Percentiles rank a stretch among this genome's conserved stretches.
phyloP scores from a whole-genome alignment of 129 eudicot species.

The Centaurea solstitialis region DNA sequence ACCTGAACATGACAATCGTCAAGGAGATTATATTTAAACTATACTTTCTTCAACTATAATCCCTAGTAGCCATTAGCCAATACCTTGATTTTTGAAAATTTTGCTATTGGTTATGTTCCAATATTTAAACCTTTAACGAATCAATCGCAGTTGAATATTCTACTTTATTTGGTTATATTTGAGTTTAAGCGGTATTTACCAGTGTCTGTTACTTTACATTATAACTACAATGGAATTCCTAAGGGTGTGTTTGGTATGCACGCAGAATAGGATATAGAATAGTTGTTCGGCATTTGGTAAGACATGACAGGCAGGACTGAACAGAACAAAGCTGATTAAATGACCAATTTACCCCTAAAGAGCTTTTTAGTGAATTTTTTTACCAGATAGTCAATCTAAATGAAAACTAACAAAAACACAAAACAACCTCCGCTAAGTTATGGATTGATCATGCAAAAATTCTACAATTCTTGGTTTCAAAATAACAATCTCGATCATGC shows the following conservation, averaged over 20 bases:
- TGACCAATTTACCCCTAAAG: too few species aligned
- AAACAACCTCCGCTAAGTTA: background rate
- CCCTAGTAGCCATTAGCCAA: background rate
- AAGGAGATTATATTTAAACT: background rate
- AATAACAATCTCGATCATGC: background rate
- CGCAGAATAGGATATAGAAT: too few species aligned
- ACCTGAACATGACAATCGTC: background rate
- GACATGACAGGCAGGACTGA: too few species aligned
- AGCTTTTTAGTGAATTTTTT: too few species aligned
- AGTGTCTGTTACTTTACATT: background rate
- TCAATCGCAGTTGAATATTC: background rate
- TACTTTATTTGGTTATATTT: background rate
- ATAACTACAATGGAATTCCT: too few species aligned
- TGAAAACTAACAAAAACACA: too few species aligned
- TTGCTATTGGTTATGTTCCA: background rate
- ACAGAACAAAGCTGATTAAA: too few species aligned
- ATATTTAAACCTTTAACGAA: background rate
- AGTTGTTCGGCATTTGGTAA: too few species aligned
- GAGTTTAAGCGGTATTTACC: background rate
- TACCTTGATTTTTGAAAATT: background rate
- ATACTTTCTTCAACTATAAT: background rate
- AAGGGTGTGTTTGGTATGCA: too few species aligned
- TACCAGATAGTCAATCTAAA: too few species aligned
- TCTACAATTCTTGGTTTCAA: background rate
- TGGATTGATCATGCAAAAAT: background rate